Evolutionary conservation across 163 green algal genomes (phyloP).

Genomic region (Trebouxiophyceae sp.): DNA sequence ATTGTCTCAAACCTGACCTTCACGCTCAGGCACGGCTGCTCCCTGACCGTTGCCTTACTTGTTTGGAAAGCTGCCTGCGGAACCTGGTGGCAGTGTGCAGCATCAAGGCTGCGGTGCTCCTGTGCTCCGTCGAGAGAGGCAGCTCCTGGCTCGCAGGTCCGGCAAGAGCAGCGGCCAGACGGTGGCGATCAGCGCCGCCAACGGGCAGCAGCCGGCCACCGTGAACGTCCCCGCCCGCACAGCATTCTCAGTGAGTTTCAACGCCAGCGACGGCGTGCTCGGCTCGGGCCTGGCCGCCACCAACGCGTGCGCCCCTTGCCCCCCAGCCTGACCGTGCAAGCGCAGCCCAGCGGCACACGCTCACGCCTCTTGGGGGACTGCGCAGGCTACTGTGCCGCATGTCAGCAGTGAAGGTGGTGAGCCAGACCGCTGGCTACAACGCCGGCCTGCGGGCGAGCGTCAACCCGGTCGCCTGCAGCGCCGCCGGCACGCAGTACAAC

Average conservation of each 20-base stretch:
- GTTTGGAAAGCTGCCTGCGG: too few relatives aligned
- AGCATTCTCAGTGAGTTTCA: neutral
- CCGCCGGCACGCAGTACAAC: neutral
- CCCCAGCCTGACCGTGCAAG: neutral
- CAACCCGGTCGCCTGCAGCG: neutral
- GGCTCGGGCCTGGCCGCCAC: constrained; percentile 1
- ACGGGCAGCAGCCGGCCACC: neutral
- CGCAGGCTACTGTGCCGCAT: neutral
- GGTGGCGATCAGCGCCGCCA: neutral
- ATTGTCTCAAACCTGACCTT: constrained; percentile 10
- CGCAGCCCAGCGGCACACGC: neutral
- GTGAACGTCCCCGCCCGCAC: neutral
- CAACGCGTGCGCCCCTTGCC: neutral
- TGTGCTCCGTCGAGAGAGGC: too few relatives aligned
- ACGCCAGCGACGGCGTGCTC: constrained; percentile 1
- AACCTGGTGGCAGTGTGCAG: too few relatives aligned
- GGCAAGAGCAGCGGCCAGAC: too few relatives aligned
- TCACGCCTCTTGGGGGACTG: neutral
- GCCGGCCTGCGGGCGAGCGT: too few relatives aligned
- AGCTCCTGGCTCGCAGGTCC: too few relatives aligned
- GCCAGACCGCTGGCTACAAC: neutral
- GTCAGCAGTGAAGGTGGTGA: neutral
- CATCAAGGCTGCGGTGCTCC: too few relatives aligned
- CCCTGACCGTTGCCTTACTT: neutral
- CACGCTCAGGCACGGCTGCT: neutral